phyloP scores from a whole-genome alignment of 257 asterid species.

The Lavandula angustifolia region DNA sequence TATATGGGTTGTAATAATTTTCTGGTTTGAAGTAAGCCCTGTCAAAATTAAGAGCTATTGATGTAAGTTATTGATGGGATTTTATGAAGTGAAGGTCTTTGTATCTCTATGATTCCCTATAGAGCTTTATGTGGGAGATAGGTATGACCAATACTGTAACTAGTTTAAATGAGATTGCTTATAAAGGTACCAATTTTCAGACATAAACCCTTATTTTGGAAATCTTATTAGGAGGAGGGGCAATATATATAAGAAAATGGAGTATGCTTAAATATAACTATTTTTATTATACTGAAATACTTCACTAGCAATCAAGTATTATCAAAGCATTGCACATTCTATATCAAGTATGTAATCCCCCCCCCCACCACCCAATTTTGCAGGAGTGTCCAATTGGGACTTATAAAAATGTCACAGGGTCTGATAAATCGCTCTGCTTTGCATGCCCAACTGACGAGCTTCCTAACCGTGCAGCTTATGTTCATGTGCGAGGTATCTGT shows the following conservation, averaged over 20 bases:
- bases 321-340: background rate
- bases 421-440: conserved; percentile 74
- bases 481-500: conserved; percentile 73
- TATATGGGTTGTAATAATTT: background rate
- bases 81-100: background rate
- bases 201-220: background rate
- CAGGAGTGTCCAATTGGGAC: conserved; percentile 98
- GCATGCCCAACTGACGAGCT: conserved; percentile 78
- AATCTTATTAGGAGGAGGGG: background rate
- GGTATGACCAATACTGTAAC: background rate
- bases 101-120: background rate
- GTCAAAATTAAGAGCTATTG: conserved; percentile 19
- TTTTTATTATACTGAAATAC: conserved; percentile 3
- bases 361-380: conserved; percentile 33
- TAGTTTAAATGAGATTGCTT: background rate
- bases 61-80: background rate
- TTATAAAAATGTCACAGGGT: conserved; percentile 88
- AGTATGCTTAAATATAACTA: background rate
- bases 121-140: background rate
- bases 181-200: background rate
- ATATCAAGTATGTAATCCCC: conserved; percentile 5
- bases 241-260: background rate
- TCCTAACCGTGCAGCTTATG: conserved; percentile 82
- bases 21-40: background rate
- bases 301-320: conserved; percentile 21